These are phyloP conservation scores for Aspergillus luchuensis DNA, from an alignment of 2,329 filamentous ascomycete species.

Conservation along the genomic window DNA sequence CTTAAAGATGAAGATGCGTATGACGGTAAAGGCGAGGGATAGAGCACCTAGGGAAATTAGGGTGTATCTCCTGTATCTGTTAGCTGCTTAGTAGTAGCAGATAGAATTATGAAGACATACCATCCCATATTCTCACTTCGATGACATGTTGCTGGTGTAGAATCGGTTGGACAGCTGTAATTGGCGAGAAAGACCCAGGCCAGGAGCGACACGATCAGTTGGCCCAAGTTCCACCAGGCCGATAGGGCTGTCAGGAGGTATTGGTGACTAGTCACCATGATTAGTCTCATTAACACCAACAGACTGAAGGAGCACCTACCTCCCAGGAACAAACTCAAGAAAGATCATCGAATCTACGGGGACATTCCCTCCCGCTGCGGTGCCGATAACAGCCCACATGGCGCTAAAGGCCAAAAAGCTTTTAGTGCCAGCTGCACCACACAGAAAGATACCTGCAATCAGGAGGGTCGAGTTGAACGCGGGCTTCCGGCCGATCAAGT, in stretches of 20 bases:
- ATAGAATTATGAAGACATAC: slow-evolving; percentile 14
- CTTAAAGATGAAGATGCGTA: slow-evolving; percentile 33
- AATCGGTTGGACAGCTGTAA: slow-evolving; percentile 29
- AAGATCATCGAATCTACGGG: slow-evolving; percentile 34
- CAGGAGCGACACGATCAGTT: slow-evolving; percentile 38
- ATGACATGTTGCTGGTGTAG: slow-evolving; percentile 26
- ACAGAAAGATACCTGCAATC: slow-evolving; percentile 40
- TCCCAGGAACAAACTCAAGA: slow-evolving; percentile 32
- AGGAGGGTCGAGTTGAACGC: slow-evolving; percentile 52
- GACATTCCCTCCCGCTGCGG: slow-evolving; percentile 32
- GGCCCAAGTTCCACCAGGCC: slow-evolving; percentile 53
- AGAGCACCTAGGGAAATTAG: slow-evolving; percentile 31
- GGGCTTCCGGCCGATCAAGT: slow-evolving; percentile 46
- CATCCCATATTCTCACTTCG: slow-evolving; percentile 33
- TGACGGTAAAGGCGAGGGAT: slow-evolving; percentile 28
- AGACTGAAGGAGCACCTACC: slow-evolving; percentile 10
- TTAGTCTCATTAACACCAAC: background rate
- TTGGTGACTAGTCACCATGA: slow-evolving; percentile 22
- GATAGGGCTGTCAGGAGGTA: slow-evolving; percentile 43
- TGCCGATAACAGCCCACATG: slow-evolving; percentile 33
- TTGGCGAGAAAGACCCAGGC: slow-evolving; percentile 36
- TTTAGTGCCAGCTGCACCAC: slow-evolving; percentile 27
- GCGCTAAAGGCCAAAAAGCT: slow-evolving; percentile 33
- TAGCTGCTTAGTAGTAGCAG: background rate
- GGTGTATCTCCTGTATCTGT: slow-evolving; percentile 25